These are phyloP conservation scores for Phaseolus coccineus DNA, from an alignment of 331 rosid genomes.

Conservation along the genomic window DNA sequence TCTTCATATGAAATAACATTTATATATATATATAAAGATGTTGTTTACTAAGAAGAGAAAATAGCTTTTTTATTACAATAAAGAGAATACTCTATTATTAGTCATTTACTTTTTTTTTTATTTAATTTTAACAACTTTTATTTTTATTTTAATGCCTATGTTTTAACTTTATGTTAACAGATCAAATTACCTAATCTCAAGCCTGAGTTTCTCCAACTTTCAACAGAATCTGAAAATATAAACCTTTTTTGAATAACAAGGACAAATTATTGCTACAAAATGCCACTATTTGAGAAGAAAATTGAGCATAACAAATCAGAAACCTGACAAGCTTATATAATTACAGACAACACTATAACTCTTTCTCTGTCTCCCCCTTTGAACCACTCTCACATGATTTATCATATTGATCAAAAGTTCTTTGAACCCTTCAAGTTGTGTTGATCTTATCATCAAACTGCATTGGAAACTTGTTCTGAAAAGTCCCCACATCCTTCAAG, in stretches of 20 bases:
- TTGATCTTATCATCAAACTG: conserved; percentile 44
- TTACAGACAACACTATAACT: not conserved
- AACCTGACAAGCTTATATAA: not conserved
- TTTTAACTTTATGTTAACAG: too few species aligned
- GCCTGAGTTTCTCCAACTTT: not conserved
- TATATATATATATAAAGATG: too few species aligned
- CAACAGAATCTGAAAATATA: conserved; percentile 7
- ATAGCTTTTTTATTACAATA: too few species aligned
- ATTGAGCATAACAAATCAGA: conserved; percentile 1
- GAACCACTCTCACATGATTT: conserved; percentile 17
- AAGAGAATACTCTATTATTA: too few species aligned
- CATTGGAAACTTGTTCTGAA: conserved; percentile 47
- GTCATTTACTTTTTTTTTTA: too few species aligned
- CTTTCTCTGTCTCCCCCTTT: not conserved
- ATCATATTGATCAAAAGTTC: conserved; percentile 12
- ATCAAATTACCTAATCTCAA: not conserved
- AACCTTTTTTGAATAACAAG: not conserved
- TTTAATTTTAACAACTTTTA: too few species aligned
- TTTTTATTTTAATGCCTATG: too few species aligned
- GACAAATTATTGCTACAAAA: not conserved
- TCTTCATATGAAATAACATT: too few species aligned
- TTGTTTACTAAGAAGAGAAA: too few species aligned
- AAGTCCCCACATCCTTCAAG: conserved; percentile 49
- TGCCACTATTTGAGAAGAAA: conserved; percentile 29
- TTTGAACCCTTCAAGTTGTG: conserved; percentile 36